Base-by-base conservation (phyloP, 768 basidiomycete genomes). In the Termitomyces bulborhizus region DNA sequence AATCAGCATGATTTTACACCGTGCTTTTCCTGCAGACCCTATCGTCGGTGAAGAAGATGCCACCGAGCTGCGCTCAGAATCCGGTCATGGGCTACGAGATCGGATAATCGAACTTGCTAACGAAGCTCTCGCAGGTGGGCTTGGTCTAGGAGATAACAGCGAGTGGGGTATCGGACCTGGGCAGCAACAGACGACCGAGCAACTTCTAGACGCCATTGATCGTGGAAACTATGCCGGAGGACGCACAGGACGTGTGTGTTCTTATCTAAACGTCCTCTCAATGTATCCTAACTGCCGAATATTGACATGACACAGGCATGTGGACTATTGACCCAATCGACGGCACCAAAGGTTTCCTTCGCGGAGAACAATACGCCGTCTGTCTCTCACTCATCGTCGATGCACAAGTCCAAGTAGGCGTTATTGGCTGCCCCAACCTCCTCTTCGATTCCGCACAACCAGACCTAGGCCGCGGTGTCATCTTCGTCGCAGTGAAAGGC, bases 11-110 rank as follows among this genome's bases (percentile, higher is more conserved):
- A 87, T 98, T 65, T 80, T 99, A 36, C 67, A 70, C 15, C 73
- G 74, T 12, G 83, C 86, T 0, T 98, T 97, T 71, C 96, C 95
- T 0, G 62, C 76, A 0, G 94, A 98, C 70, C 81, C 81, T 8
- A 91, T 98, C 65, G 86, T 98, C 39, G 97, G 95, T 32, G 97
- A 99, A 69, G 96, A 99, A 70, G 93, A 97, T 67, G 86, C 96
- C 0, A 75, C 82, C 0, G 90, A 93, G 51, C 71, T 98, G 18
- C 81, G 88, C 6, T 67, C 64, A 1, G 79, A 76, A 42, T 71
- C 72, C 7, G 73, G 73, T 3, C 62, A 57, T 8, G 63, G 60
- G 0, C 70, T 94, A 50, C 66, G 82, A 37, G 74, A 82, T 26
- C 81, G 89, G 42, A 90, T 98, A 57, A 78, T 91, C 42, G 71